Base-by-base conservation (phyloP, 192 early-diverging fungal genomes). In the Mortierella alpina region DNA sequence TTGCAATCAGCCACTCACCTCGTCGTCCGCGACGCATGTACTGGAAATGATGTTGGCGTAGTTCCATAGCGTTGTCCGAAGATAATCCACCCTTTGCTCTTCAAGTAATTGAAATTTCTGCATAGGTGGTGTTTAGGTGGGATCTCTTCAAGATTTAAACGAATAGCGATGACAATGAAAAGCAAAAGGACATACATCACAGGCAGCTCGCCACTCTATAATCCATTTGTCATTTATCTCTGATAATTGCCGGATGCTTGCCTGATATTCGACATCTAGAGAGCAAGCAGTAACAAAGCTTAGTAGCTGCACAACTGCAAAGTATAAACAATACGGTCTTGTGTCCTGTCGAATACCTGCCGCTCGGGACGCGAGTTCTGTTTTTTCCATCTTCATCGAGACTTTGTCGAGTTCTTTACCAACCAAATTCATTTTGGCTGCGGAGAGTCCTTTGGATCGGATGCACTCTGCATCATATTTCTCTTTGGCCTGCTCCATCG, bases 21-120 rank as follows among this genome's bases (percentile, higher is more conserved):
- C 92, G 68, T 92, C 91, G 55, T 95, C 94, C 22, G 88, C 81
- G 10, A 91, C 91, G 31, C 88, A 91, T n/a, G 84, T 70, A 50
- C 84, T 86, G n/a, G 91, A 91, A 8, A 93, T 85, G 31, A 95
- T 84, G 66, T 95, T 95, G 2, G 91, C 88, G 68, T 91, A 95
- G 12, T 85, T 84, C 87, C 91, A 92, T 56, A 95, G 83, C n/a
- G 73, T 72, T 4, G 84, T 89, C 56, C 90, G 86, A 44, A 93
- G 72, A 40, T 90, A 93, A 40, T 93, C 91, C 8, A 95, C 82
- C 44, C 93, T 82, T 64, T 93, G 87, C 68, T 94, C 92, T 75
- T 95, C 93, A 48, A 95, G 70, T n/a, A 80, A 46, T 85, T 90
- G 89, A 47, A 87, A 90, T 83, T 73, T 85, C 88, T 89, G 45